Conservation (phyloP, 495 filamentous ascomycete species). For the Tuber indicum region DNA sequence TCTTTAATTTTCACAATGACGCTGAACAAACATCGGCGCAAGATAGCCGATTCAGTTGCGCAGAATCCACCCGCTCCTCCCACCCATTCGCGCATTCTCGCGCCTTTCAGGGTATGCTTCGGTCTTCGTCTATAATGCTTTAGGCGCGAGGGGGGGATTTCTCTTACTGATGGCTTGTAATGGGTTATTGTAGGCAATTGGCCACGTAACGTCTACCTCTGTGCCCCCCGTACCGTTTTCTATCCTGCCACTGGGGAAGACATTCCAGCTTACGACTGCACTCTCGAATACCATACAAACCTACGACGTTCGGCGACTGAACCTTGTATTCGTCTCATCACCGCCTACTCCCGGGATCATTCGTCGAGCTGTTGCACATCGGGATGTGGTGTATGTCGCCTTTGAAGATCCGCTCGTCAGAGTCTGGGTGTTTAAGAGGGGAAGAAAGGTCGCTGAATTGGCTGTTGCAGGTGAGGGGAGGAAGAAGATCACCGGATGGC, state of each 20-base stretch:
- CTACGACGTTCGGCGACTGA: slow-evolving; percentile 82
- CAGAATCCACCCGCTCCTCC: slow-evolving; percentile 26
- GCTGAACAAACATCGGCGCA: slow-evolving; percentile 39
- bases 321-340: slow-evolving; percentile 82
- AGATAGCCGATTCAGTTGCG: slow-evolving; percentile 10
- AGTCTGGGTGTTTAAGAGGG: slow-evolving; percentile 90
- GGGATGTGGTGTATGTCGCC: slow-evolving; percentile 75
- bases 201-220: slow-evolving; percentile 68
- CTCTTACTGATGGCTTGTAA: slow-evolving; percentile 18
- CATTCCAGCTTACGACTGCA: slow-evolving; percentile 94
- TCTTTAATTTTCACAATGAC: slow-evolving; percentile 12
- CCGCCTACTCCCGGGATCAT: slow-evolving; percentile 81
- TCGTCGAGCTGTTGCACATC: slow-evolving; percentile 81
- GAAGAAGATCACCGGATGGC: slow-evolving; percentile 36
- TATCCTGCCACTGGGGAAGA: slow-evolving; percentile 76
- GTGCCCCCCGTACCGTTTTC: slow-evolving; percentile 76
- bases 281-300: slow-evolving; percentile 85
- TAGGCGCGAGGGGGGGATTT: slow-evolving; percentile 4
- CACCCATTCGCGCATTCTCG: slow-evolving; percentile 67
- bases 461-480: slow-evolving; percentile 34
- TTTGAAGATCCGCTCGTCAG: slow-evolving; percentile 61
- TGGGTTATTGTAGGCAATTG: slow-evolving; percentile 61
- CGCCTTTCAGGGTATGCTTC: slow-evolving; percentile 76
- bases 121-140: not conserved
- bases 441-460: slow-evolving; percentile 74